Base-by-base conservation (phyloP, 257 asterid genomes). In the Penstemon eatonii region DNA sequence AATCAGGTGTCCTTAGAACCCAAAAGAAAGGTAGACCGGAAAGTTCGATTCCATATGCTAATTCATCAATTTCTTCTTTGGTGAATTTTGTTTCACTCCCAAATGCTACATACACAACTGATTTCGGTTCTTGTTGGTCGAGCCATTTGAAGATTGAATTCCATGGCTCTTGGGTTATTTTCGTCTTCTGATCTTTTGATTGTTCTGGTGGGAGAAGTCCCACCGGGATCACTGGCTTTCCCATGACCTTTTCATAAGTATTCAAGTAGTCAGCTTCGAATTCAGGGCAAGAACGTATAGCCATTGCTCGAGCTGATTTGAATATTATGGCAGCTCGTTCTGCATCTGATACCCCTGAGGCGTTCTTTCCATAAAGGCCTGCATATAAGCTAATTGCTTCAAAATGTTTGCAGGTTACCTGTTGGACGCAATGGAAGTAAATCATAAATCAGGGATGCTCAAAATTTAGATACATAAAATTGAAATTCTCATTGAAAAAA, bases 41-140 rank as follows among this genome's bases (percentile, higher is more conserved):
- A 3, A 73, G 66, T 7, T 80, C 84, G 9, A 76, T 1, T 54
- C 77, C 75, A 7, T 56, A 4, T 36, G 84, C 81, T 54, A 76
- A 72, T 69, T 76, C 84, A 15, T 73, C 50, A 4, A 76, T 55
- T 50, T 80, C 74, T 9, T 72, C 67, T 69, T 60, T 60, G 4
- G 36, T 4, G 8, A 75, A 54, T 12, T 75, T 65, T 0, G 3
- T 40, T 10, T 75, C 80, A 69, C 76, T 75, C 61, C 84, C 84
- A 46, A 76, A 70, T 1, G 78, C 80, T 3, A 75, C 74, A 15
- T 75, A 76, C 8, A 69, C 54, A 5, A 76, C 71, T 37, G 81
- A 70, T 3, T 8, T 40, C 0, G 63, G 50, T 5, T 66, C 33
- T 18, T 76, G 84, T 51, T 36, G 10, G 55, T 76, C 59, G 13